Base-by-base conservation (phyloP, 176 grass and related monocot genomes). In the Pharus latifolius region DNA sequence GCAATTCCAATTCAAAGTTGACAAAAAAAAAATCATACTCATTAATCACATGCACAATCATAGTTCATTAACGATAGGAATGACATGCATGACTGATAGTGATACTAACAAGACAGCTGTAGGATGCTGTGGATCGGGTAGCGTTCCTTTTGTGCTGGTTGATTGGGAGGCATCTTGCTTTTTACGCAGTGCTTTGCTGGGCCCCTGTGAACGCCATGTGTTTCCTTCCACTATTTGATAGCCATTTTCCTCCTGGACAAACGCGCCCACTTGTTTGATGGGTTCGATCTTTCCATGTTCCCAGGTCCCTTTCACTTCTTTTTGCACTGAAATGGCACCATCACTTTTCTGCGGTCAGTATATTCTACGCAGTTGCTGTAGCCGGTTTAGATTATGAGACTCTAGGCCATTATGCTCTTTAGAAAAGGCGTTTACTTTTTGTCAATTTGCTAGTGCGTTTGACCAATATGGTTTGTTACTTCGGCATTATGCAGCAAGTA, bases 271-370 rank as follows among this genome's bases (percentile, higher is more conserved):
- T 63, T 78, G 7, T 61, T 19, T 69, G 37, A 40, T 63, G 35
- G 28, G 69, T 61, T 73, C 61, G 52, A 78, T 24, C 67, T 82
- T 82, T 82, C 23, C 42, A 28, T 70, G 59, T 68, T 82, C 45
- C 20, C 6, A 47, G 45, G 67, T 67, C 38, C 54, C 74, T 56
- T 56, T 56, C 70, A 27, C 49, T 80, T 82, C 64, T 60, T 38
- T 78, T 82, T 87, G 23, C 40, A 54, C 37, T 63, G 58, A 63
- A 56, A 49, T 72, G 37, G 56, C 22, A 37, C 43, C 22, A 1
- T 61, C 44, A 66, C 60, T 73, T 82, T 73, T 67, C 41, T 51
- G 1, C 11, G 58, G 9, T 45, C 1, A 56, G 66, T 77, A 78
- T 77, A 87, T 82, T 87, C 74, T 73, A 48, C 10, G 5, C 46